phyloP scores from a whole-genome alignment of 148 eudicot genomes.

The Linanthus parryae region DNA sequence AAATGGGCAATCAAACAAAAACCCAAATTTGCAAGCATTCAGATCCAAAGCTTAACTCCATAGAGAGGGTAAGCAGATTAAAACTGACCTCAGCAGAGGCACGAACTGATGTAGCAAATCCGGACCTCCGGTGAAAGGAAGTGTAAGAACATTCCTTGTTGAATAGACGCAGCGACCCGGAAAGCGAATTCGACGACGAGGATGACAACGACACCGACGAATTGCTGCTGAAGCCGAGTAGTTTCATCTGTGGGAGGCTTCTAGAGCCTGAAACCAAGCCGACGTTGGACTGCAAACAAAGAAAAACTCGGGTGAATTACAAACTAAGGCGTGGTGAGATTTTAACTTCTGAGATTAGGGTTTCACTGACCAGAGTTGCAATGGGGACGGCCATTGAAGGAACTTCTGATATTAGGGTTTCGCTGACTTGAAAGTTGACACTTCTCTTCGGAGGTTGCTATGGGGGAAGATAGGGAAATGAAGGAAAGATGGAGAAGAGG shows the following conservation, averaged over 20 bases:
- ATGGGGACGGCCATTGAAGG: slow-evolving; percentile 53
- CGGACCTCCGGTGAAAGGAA: slow-evolving; percentile 15
- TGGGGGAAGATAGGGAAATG: too few species aligned
- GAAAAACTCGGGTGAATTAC: neutral
- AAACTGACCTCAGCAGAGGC: slow-evolving; percentile 59
- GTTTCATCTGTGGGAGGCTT: slow-evolving; percentile 18
- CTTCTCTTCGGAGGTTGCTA: too few species aligned
- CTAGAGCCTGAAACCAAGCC: slow-evolving; percentile 35
- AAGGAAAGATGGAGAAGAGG: too few species aligned
- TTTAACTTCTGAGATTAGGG: neutral
- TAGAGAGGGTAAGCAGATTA: neutral
- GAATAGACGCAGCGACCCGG: slow-evolving; percentile 23
- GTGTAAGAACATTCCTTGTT: slow-evolving; percentile 13
- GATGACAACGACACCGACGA: slow-evolving; percentile 2
- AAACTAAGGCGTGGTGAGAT: neutral
- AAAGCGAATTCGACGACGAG: slow-evolving; percentile 31
- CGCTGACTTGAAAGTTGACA: too few species aligned
- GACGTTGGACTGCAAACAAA: slow-evolving; percentile 40
- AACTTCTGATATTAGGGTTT: too few species aligned
- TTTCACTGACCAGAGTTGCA: slow-evolving; percentile 29
- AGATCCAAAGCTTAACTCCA: neutral
- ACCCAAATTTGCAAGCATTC: neutral
- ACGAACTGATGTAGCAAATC: slow-evolving; percentile 29
- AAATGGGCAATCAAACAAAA: neutral
- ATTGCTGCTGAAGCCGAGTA: slow-evolving; percentile 9